Evolutionary conservation across 1,284 basidiomycete genomes (phyloP).

Genomic region (Fomitiporia mediterranea): DNA sequence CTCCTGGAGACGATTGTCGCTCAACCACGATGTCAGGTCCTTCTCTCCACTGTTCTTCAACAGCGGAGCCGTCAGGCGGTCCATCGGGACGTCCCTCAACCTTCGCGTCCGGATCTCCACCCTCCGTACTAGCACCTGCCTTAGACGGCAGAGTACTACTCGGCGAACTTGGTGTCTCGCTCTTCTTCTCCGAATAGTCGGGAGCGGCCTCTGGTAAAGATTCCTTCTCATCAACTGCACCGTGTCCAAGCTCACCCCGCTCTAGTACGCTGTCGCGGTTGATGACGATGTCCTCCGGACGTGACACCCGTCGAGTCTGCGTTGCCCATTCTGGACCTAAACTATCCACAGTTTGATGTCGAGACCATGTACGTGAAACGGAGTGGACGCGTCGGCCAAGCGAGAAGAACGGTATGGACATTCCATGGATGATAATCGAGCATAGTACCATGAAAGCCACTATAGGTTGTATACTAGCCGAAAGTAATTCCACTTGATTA

Average conservation of each 20-base stretch:
- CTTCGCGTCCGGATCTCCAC: slow-evolving; percentile 25
- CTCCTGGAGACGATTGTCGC: slow-evolving; percentile 47
- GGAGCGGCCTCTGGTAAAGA: slow-evolving; percentile 27
- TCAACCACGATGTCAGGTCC: slow-evolving; percentile 67
- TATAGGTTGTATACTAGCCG: slow-evolving; percentile 80
- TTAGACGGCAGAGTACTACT: slow-evolving; percentile 22
- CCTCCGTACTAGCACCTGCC: neutral
- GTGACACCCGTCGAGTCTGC: slow-evolving; percentile 63
- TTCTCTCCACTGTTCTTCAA: slow-evolving; percentile 59
- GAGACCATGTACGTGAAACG: slow-evolving; percentile 83
- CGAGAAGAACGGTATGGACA: slow-evolving; percentile 92
- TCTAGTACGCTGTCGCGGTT: slow-evolving; percentile 68
- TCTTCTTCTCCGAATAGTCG: slow-evolving; percentile 20
- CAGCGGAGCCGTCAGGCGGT: slow-evolving; percentile 43
- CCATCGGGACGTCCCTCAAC: slow-evolving; percentile 31
- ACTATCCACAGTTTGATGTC: slow-evolving; percentile 51
- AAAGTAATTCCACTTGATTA: slow-evolving; percentile 62
- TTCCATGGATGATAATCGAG: slow-evolving; percentile 82
- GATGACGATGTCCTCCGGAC: slow-evolving; percentile 72
- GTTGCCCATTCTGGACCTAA: slow-evolving; percentile 69
- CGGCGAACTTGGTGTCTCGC: slow-evolving; percentile 23
- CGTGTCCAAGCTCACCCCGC: slow-evolving; percentile 37
- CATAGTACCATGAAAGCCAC: slow-evolving; percentile 89
- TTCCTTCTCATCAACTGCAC: slow-evolving; percentile 31
- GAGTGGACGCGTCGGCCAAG: slow-evolving; percentile 85